These are phyloP conservation scores for Cryphonectria naterciae DNA, from an alignment of 2,329 filamentous ascomycete genomes.

Conservation along the genomic window DNA sequence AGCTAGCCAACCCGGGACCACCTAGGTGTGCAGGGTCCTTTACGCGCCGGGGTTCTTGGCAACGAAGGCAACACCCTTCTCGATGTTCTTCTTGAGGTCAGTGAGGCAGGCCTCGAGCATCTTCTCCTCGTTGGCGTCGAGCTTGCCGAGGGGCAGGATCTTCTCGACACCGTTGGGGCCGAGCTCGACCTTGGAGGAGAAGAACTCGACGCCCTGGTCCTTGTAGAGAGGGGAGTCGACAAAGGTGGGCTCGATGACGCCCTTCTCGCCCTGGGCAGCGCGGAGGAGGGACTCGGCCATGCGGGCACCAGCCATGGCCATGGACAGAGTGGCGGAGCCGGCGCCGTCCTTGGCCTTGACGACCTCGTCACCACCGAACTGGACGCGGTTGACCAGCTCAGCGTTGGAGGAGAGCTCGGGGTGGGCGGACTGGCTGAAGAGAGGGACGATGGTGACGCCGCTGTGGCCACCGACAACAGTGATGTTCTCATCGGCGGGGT, in stretches of 20 bases:
- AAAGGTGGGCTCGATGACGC: slow-evolving; percentile 93
- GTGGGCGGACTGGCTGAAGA: slow-evolving; percentile 93
- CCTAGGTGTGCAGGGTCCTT: slow-evolving; percentile 30
- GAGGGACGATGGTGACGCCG: slow-evolving; percentile 96
- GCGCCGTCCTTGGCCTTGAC: slow-evolving; percentile 99
- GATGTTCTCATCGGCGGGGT: slow-evolving; percentile 92
- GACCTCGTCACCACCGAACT: slow-evolving; percentile 99
- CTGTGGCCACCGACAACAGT: slow-evolving; percentile 97
- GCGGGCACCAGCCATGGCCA: slow-evolving; percentile 91
- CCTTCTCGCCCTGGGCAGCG: slow-evolving; percentile 90
- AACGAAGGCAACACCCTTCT: slow-evolving; percentile 76
- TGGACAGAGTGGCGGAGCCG: slow-evolving; percentile 95
- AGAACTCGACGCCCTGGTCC: slow-evolving; percentile 97
- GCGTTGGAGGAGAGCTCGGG: slow-evolving; percentile 78
- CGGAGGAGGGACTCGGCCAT: slow-evolving; percentile 91
- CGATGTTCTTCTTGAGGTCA: slow-evolving; percentile 93
- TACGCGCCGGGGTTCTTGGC: slow-evolving; percentile 64
- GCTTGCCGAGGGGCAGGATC: slow-evolving; percentile 83
- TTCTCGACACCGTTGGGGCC: slow-evolving; percentile 95
- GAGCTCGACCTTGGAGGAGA: slow-evolving; percentile 92
- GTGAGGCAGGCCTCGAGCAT: slow-evolving; percentile 82
- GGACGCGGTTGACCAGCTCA: slow-evolving; percentile 88
- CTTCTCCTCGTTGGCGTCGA: slow-evolving; percentile 85
- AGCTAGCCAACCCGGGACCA: background rate
- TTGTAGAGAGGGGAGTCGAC: slow-evolving; percentile 98